A percentile compares a stretch with the other conserved stretches of the same genome.
phyloP scores from a whole-genome alignment of 2,329 filamentous ascomycete species.

The Ophiostoma australiae region DNA sequence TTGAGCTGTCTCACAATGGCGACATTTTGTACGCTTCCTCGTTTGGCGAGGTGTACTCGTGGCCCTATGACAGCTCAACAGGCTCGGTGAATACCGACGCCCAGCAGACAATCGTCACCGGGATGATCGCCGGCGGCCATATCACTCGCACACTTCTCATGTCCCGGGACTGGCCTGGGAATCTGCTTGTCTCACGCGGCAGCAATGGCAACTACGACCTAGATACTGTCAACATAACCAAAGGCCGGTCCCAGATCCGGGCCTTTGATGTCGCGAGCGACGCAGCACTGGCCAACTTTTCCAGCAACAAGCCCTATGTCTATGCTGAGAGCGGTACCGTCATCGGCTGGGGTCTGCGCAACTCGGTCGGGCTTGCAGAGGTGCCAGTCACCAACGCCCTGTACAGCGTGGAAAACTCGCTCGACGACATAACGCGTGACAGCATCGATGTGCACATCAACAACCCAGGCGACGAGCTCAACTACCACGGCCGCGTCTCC shows the following conservation, averaged over 20 bases:
- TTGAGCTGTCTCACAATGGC: conserved; percentile 50
- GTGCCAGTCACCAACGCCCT: not conserved
- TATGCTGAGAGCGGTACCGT: not conserved
- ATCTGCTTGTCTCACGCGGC: conserved; percentile 61
- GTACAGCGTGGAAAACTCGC: not conserved
- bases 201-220: conserved; percentile 59
- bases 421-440: not conserved
- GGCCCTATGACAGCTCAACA: not conserved
- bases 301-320: not conserved
- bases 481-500: not conserved
- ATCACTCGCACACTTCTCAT: conserved; percentile 44
- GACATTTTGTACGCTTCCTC: conserved; percentile 55
- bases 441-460: not conserved
- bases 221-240: conserved; percentile 40
- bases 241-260: not conserved
- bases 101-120: not conserved
- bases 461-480: conserved; percentile 1
- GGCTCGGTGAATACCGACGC: not conserved
- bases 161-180: conserved; percentile 48
- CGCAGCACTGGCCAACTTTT: not conserved
- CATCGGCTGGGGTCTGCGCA: conserved; percentile 6
- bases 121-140: not conserved
- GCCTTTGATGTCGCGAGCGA: not conserved
- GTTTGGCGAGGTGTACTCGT: conserved; percentile 55
- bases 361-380: not conserved